Percentiles rank a stretch among this genome's conserved stretches.
phyloP scores from a whole-genome alignment of 768 basidiomycete genomes.

The Peribolospora baueri region DNA sequence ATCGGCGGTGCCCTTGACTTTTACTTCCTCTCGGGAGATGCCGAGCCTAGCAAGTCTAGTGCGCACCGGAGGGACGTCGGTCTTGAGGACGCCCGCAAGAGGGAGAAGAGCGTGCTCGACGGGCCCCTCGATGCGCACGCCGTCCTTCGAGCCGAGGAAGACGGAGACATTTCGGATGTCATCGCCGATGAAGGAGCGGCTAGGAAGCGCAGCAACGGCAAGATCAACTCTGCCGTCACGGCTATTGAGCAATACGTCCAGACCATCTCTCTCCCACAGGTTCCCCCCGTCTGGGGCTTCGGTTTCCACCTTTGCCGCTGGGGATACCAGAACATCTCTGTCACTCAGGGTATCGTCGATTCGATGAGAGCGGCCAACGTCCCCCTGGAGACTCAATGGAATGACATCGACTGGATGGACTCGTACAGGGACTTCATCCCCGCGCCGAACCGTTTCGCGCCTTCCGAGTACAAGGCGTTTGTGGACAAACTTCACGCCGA shows the following conservation, averaged over 20 bases:
- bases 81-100: background rate
- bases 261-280: constrained; percentile 40
- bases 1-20: constrained; percentile 55
- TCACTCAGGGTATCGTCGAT: constrained; percentile 12
- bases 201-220: background rate
- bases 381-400: constrained; percentile 16
- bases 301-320: constrained; percentile 38
- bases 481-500: constrained; percentile 15
- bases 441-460: constrained; percentile 13
- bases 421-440: constrained; percentile 16
- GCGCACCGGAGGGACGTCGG: too few species aligned
- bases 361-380: constrained; percentile 17
- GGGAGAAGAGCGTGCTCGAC: background rate
- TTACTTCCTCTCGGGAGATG: constrained; percentile 35
- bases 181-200: background rate
- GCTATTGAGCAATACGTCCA: constrained; percentile 49
- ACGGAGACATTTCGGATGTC: background rate
- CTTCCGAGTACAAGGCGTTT: constrained; percentile 14
- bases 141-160: constrained; percentile 22
- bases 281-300: constrained; percentile 52
- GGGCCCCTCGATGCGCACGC: background rate
- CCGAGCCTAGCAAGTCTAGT: background rate
- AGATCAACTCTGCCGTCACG: constrained; percentile 1
- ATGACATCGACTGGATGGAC: constrained; percentile 13
- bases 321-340: constrained; percentile 22